Base-by-base conservation (phyloP, 345 rosid species). In the Camelina hispida region DNA sequence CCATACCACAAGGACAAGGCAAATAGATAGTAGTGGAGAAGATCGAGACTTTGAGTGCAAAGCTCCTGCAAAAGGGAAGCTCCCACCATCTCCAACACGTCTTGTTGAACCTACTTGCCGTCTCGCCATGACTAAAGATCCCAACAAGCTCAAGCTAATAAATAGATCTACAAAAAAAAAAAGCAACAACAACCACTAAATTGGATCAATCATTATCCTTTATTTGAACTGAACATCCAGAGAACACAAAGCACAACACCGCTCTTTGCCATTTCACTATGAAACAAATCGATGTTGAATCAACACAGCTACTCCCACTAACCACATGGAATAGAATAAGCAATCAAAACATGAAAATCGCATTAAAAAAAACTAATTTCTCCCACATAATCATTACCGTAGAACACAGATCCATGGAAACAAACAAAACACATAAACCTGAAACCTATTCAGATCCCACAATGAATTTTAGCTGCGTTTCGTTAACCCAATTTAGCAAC, bases 41-140 rank as follows among this genome's bases (percentile, higher is more conserved):
- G 98, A 88, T 34, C 89, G 88, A 8, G 97, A 85, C 74, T 91
- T 94, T 12, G 95, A 88, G 63, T 91, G 91, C 32, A 88, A 83
- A 3, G 96, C 87, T 46, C 89, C 87, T 0, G 84, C 67, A 73
- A 94, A 91, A 0, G 96, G 89, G 73, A 91, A 89, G 85, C 83
- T 89, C 42, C 92, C 96, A 23, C 82, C 79, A 79, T 88, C 97
- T 1, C 81, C 96, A 20, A 87, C 82, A 38, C 96, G 89, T 46
- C 98, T 84, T 12, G 88, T 80, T 58, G 93, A 86, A 68, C 84
- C 85, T 35, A 88, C 96, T 83, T 85, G 97, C 81, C 98, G 85
- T 73, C 97, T 83, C 43, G 97, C 90, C 98, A 94, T 94, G 62
- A 51, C 59, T 65, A 74, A 28, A 51, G 40, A 67, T 59, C 57